A percentile compares a stretch with the other conserved stretches of the same genome.
Conservation (phyloP, 129 eudicot genomes). For the Centrapalus pauciflorus region DNA sequence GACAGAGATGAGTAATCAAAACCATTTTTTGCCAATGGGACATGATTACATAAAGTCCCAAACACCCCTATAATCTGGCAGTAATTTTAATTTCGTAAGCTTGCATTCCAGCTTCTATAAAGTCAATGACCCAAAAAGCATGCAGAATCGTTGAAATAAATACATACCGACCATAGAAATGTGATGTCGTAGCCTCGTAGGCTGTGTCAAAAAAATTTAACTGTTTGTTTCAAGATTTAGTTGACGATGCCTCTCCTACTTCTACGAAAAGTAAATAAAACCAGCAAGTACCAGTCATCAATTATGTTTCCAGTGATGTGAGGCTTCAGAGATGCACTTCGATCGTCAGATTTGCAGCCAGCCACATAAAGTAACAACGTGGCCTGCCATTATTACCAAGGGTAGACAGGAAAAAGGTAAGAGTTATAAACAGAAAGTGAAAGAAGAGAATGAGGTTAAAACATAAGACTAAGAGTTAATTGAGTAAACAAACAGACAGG, state of each 20-base stretch:
- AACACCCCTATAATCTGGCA: not conserved
- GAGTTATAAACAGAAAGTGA: not conserved
- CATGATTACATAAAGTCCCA: not conserved
- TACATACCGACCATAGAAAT: not conserved
- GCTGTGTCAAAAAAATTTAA: not conserved
- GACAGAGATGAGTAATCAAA: slow-evolving; percentile 1
- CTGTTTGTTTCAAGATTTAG: slow-evolving; percentile 4
- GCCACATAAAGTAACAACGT: slow-evolving; percentile 59
- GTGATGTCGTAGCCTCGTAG: too few relatives aligned
- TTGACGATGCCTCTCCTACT: not conserved
- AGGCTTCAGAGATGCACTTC: slow-evolving; percentile 80
- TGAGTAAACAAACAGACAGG: not conserved
- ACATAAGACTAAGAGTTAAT: not conserved
- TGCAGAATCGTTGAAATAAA: too few relatives aligned
- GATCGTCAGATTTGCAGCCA: slow-evolving; percentile 52
- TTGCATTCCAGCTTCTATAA: not conserved
- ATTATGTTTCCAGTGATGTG: slow-evolving; percentile 67
- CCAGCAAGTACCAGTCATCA: slow-evolving; percentile 64
- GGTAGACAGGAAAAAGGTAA: not conserved
- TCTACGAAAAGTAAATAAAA: not conserved
- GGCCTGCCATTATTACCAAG: slow-evolving; percentile 50
- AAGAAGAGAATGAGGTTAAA: not conserved
- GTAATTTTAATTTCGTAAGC: not conserved
- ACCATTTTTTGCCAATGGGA: not conserved
- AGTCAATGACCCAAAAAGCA: not conserved